phyloP scores from a whole-genome alignment of 1,284 basidiomycete genomes.

The Boletus nobilissimus region DNA sequence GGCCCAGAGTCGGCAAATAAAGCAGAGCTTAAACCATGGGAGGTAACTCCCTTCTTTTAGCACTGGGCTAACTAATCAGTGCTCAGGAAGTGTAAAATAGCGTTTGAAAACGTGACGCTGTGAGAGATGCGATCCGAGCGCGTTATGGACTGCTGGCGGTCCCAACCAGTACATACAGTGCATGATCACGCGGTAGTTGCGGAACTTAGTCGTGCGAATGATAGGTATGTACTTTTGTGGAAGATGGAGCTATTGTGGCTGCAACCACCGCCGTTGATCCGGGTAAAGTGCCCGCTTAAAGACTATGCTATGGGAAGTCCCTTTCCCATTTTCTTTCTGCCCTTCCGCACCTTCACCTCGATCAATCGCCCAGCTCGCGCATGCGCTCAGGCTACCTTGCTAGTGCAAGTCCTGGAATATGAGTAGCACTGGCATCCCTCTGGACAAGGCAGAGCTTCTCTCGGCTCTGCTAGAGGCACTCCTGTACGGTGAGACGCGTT shows the following conservation, averaged over 20 bases:
- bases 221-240: background rate
- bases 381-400: background rate
- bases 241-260: no score
- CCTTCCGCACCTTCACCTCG: background rate
- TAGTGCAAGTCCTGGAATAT: background rate
- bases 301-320: background rate
- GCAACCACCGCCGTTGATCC: background rate
- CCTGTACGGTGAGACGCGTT: conserved; percentile 9
- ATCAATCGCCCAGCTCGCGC: background rate
- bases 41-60: background rate
- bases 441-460: conserved; percentile 26
- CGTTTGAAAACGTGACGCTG: background rate
- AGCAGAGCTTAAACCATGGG: no score
- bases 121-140: background rate
- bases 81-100: background rate
- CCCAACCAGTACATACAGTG: no score
- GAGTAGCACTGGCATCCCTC: background rate
- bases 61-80: background rate
- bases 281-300: background rate
- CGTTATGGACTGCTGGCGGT: no score
- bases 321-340: background rate
- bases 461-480: conserved; percentile 15
- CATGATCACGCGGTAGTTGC: background rate
- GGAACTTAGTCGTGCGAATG: background rate
- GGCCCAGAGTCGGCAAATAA: no score